phyloP scores from a whole-genome alignment of 2,329 filamentous ascomycete species.

The Cercospora janseana region DNA sequence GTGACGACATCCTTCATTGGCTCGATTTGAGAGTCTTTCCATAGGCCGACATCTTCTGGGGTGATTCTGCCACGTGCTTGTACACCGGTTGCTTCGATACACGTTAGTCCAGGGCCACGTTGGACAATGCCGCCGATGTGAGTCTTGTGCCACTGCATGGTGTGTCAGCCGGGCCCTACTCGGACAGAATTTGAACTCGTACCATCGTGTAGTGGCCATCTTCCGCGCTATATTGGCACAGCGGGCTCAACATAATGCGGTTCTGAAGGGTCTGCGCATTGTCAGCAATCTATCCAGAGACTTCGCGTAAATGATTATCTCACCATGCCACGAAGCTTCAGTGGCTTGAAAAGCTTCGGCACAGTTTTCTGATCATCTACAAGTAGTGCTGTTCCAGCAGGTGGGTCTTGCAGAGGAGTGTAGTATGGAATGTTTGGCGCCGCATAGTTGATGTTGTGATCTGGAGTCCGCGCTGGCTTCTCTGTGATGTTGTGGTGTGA shows the following conservation, averaged over 20 bases:
- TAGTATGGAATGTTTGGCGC: conserved; percentile 49
- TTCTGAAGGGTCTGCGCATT: conserved; percentile 23
- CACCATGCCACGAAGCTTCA: conserved; percentile 55
- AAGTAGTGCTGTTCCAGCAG: conserved; percentile 48
- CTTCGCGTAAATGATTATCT: background rate
- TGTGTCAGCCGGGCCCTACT: background rate
- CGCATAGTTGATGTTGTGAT: conserved; percentile 42
- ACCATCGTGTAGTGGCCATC: conserved; percentile 69
- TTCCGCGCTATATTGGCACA: conserved; percentile 66
- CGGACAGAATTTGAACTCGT: background rate
- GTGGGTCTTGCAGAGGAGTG: conserved; percentile 48
- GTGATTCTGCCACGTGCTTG: conserved; percentile 76
- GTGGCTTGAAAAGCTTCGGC: conserved; percentile 59
- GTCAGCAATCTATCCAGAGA: background rate
- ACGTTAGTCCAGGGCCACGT: conserved; percentile 69
- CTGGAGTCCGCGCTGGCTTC: conserved; percentile 15
- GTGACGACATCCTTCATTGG: conserved; percentile 69
- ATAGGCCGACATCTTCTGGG: conserved; percentile 74
- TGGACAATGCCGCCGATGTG: conserved; percentile 70
- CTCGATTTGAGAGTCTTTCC: conserved; percentile 78
- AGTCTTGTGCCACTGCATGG: conserved; percentile 65
- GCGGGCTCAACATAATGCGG: conserved; percentile 61
- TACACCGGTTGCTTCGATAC: conserved; percentile 77
- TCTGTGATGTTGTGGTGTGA: conserved; percentile 35
- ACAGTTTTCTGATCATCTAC: conserved; percentile 50